These are phyloP conservation scores for Fusarium goolgardi DNA, from an alignment of 2,329 filamentous ascomycete genomes.

Conservation along the genomic window DNA sequence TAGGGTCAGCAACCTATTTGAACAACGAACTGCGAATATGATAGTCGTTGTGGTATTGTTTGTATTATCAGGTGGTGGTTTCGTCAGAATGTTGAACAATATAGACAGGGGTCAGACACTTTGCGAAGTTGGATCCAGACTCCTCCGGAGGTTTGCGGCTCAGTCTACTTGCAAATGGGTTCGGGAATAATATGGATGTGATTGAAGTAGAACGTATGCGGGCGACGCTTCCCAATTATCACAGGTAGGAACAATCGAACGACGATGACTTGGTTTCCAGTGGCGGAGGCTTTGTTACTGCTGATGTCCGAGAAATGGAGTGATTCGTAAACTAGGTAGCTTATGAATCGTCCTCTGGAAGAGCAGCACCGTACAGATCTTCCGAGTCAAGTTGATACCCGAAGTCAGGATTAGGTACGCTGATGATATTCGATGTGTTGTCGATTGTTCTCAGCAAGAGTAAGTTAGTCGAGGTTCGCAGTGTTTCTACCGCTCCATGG, in stretches of 20 bases:
- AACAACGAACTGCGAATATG: not conserved
- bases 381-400: conserved; percentile 5
- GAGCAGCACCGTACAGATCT: conserved; percentile 1
- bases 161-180: conserved; percentile 6
- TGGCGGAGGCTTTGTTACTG: conserved; percentile 7
- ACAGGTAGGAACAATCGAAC: conserved; percentile 17
- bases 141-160: conserved; percentile 19
- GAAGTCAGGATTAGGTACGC: not conserved
- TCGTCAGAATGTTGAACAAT: not conserved
- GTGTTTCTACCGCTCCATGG: conserved; percentile 11
- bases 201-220: conserved; percentile 6
- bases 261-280: conserved; percentile 5
- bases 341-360: conserved; percentile 10
- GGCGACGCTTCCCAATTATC: not conserved
- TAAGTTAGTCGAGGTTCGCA: not conserved
- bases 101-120: conserved; percentile 3
- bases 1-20: not conserved
- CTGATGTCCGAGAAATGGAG: conserved; percentile 1
- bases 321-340: not conserved
- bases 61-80: not conserved
- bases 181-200: conserved; percentile 25
- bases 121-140: conserved; percentile 1
- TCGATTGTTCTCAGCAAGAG: conserved; percentile 4
- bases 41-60: not conserved
- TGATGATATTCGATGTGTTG: conserved; percentile 5